A percentile compares a stretch with the other conserved stretches of the same genome.
phyloP scores from a whole-genome alignment of 306 rosid genomes.

The Casuarina equisetifolia region DNA sequence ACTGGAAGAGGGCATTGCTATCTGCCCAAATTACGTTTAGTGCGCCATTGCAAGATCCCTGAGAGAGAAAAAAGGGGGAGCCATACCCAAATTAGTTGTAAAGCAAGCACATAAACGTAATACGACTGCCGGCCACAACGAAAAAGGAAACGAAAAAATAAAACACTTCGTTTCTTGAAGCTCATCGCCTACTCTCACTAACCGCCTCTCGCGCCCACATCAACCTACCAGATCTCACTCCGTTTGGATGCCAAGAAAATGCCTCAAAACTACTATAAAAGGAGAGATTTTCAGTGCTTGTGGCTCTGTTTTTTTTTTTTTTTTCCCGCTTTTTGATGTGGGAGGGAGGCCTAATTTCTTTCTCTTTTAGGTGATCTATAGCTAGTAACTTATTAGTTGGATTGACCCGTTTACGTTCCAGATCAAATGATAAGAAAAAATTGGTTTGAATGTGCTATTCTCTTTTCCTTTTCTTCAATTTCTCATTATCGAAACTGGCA shows the following conservation, averaged over 20 bases:
- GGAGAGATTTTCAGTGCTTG: not conserved
- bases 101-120: no score
- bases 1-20: no score
- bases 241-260: constrained; percentile 21
- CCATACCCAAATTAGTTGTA: no score
- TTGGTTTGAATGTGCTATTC: not conserved
- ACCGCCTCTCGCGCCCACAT: no score
- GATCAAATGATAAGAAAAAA: not conserved
- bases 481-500: not conserved
- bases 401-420: not conserved
- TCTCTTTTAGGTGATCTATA: not conserved
- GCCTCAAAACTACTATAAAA: constrained; percentile 6
- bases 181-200: no score
- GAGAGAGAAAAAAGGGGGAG: no score
- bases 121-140: no score
- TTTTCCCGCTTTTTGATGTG: not conserved
- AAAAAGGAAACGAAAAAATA: no score
- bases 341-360: not conserved
- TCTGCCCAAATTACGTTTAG: no score
- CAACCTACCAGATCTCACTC: no score
- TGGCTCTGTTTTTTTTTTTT: not conserved
- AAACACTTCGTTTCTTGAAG: no score
- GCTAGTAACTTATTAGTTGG: not conserved
- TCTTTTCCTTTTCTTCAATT: not conserved
- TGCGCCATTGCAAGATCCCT: no score